phyloP scores from a whole-genome alignment of 164 flowering plant genomes.

The Euptelea pleiosperma region DNA sequence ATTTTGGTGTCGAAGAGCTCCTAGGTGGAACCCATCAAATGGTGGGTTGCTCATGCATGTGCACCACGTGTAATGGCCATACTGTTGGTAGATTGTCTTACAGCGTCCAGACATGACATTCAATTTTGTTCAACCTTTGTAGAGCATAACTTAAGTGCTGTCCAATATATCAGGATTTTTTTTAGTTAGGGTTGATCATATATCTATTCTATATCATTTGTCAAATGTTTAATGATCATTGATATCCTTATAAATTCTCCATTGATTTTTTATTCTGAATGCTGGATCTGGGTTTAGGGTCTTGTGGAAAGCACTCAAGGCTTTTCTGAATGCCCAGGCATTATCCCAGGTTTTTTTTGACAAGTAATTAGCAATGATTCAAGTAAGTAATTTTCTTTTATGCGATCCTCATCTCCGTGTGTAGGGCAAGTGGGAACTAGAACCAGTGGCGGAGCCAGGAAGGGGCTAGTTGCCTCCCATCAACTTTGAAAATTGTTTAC shows the following conservation, averaged over 20 bases:
- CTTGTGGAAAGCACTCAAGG: constrained; percentile 57
- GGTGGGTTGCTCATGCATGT: too few species aligned
- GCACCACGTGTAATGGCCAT: too few species aligned
- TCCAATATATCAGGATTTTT: too few species aligned
- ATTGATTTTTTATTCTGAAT: constrained; percentile 58
- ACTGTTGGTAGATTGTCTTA: too few species aligned
- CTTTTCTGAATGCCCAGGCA: constrained; percentile 59
- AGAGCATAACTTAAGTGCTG: too few species aligned
- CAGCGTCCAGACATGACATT: not conserved
- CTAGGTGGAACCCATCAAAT: too few species aligned
- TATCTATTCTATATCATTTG: constrained; percentile 5
- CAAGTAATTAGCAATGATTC: constrained; percentile 57
- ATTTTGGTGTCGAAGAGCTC: too few species aligned
- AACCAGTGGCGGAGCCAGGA: too few species aligned
- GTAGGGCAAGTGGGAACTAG: not conserved
- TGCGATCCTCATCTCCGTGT: not conserved
- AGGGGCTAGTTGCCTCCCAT: too few species aligned
- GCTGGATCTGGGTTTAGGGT: constrained; percentile 72
- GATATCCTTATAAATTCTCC: constrained; percentile 47
- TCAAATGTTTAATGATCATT: not conserved
- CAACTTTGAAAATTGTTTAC: too few species aligned
- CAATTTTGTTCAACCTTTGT: not conserved
- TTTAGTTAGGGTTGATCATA: too few species aligned
- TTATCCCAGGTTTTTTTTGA: too few species aligned
- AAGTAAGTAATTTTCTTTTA: constrained; percentile 26